Percentiles rank a stretch among this genome's conserved stretches.
phyloP scores from a whole-genome alignment of 2,329 filamentous ascomycete species.

The Metarhizium rileyi region DNA sequence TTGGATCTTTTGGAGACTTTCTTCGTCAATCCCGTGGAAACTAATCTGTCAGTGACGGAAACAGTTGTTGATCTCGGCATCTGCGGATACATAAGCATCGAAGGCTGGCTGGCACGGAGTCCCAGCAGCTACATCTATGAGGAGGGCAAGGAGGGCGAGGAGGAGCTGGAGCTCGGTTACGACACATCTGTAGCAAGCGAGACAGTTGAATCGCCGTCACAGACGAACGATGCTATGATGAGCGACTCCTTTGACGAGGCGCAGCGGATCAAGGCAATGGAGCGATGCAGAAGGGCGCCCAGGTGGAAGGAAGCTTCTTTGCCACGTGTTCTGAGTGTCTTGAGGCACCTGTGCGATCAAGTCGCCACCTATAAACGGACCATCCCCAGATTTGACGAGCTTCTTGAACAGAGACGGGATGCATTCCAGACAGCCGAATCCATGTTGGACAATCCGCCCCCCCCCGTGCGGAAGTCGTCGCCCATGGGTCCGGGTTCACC shows the following conservation, averaged over 20 bases:
- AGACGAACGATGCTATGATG: neutral
- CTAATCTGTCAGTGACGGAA: conserved; percentile 81
- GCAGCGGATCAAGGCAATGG: conserved; percentile 35
- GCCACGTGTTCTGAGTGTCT: conserved; percentile 44
- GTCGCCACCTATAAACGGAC: conserved; percentile 51
- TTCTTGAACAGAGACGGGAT: conserved; percentile 55
- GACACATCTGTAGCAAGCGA: conserved; percentile 8
- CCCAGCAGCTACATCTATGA: conserved; percentile 49
- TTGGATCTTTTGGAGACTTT: conserved; percentile 68
- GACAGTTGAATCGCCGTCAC: neutral
- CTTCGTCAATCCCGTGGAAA: conserved; percentile 83
- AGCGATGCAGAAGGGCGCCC: conserved; percentile 42
- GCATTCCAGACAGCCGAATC: conserved; percentile 52
- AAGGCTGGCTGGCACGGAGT: conserved; percentile 80
- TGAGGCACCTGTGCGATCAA: conserved; percentile 53
- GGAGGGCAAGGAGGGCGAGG: conserved; percentile 25
- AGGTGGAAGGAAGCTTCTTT: conserved; percentile 40
- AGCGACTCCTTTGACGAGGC: conserved; percentile 14
- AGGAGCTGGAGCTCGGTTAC: conserved; percentile 9
- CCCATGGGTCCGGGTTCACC: conserved; percentile 24
- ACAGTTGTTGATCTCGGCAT: conserved; percentile 71
- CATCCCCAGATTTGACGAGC: conserved; percentile 62
- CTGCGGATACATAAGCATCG: conserved; percentile 75
- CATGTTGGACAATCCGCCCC: conserved; percentile 27
- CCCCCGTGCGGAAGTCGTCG: conserved; percentile 18